Conservation (phyloP, 805 yeast species). For the Yarrowia yakushimensis region DNA sequence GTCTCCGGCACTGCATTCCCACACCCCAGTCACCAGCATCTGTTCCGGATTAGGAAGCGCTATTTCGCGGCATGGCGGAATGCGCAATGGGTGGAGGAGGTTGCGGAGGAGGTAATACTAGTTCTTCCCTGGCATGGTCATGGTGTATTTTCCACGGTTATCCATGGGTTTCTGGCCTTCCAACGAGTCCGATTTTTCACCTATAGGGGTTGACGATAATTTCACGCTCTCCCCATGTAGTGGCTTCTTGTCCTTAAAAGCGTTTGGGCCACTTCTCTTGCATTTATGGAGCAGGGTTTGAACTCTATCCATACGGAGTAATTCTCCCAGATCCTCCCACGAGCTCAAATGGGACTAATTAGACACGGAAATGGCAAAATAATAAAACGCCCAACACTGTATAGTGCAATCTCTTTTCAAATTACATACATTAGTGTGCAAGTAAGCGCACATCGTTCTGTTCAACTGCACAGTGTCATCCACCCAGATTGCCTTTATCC, state of each 20-base stretch:
- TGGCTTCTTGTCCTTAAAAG: background rate
- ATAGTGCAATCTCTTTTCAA: too few species aligned
- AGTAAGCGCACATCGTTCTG: too few species aligned
- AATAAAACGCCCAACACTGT: background rate
- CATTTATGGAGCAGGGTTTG: conserved; percentile 4
- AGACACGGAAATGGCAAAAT: background rate
- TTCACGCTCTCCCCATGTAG: background rate
- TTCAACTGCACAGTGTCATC: background rate
- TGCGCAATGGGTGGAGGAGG: background rate
- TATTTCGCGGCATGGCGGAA: background rate
- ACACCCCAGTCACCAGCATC: background rate
- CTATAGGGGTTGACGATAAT: background rate
- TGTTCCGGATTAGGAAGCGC: background rate
- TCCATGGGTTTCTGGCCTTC: background rate
- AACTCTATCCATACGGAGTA: background rate
- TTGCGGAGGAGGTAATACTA: background rate
- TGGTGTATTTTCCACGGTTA: background rate
- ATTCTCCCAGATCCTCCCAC: background rate
- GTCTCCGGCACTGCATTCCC: background rate
- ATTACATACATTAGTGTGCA: too few species aligned
- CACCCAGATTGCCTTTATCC: background rate
- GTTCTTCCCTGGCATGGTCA: background rate
- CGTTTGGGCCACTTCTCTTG: background rate
- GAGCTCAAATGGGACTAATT: background rate
- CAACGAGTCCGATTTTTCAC: background rate